Evolutionary conservation across 306 rosid genomes (phyloP), one percentile per base, ranked within the genome.

Genomic region (Astragalus membranaceus): DNA sequence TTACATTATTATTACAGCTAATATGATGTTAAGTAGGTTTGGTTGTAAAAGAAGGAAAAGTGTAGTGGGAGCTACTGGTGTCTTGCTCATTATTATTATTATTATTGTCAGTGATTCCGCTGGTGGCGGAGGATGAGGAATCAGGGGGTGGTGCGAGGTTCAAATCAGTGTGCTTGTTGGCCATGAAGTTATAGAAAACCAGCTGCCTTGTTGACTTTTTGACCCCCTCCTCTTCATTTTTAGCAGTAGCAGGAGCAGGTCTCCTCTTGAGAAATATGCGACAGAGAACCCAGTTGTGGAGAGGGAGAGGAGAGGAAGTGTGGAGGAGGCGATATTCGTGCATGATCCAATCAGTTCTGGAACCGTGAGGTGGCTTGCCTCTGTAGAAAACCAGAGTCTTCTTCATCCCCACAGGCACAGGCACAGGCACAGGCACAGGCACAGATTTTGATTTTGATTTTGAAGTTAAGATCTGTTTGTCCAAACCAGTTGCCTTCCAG

Each of bases 401-500:
- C 82, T 94, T 94, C 87, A 88, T 79, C 49, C 99, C 99, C 16
- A 85, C 96, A 46, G 23, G 23, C 23, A 20, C 23, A n/a, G n/a
- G n/a, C 16, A 85, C 96, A 46, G 23, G 23, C 23, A 20, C 23
- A n/a, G n/a, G n/a, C 16, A 85, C 96, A 46, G 23, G 23, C 23
- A 20, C 23, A 69, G 73, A 4, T 36, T 36, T 36, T 4, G 39
- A 35, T 35, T 35, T 76, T 29, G 84, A 86, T 56, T 77, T 88
- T 0, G 86, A 81, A 17, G 64, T 67, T 9, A 75, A 8, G 10
- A 94, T 87, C 56, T 87, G 89, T 72, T 89, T 94, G 89, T 94
- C 99, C 8, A 94, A 59, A 0, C 99, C 99, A 4, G 99, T 94
- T 6, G 99, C 99, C 41, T 94, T 94, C 99, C 99, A 94, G 53